Conservation (phyloP, 1,284 basidiomycete species). For the Marasmius oreades region DNA sequence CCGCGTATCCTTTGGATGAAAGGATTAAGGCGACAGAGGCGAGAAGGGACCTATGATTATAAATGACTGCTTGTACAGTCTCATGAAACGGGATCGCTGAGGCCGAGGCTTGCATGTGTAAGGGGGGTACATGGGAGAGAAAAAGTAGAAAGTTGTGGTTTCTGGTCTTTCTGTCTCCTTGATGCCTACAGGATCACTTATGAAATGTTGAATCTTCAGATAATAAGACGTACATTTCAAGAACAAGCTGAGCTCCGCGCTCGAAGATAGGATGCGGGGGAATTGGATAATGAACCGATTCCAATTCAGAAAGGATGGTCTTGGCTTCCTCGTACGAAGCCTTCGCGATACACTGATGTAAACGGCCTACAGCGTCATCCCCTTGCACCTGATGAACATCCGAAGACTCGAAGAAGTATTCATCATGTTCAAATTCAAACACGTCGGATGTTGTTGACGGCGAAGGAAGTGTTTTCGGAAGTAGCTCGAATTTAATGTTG, state of each 20-base stretch:
- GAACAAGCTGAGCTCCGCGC: not conserved
- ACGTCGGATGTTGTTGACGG: not conserved
- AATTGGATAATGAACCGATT: not conserved
- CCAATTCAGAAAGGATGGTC: not conserved
- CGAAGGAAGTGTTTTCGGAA: constrained; percentile 23
- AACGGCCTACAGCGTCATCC: not conserved
- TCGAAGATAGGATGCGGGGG: not conserved
- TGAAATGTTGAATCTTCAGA: not conserved
- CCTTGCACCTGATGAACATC: not conserved
- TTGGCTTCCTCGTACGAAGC: not conserved
- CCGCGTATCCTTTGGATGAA: not conserved
- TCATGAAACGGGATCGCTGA: not conserved
- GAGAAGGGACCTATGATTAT: not conserved
- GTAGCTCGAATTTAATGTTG: constrained; percentile 15
- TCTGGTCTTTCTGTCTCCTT: not conserved
- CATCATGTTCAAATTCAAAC: not conserved
- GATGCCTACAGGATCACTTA: not conserved
- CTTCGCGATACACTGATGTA: not conserved
- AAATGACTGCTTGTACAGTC: not conserved
- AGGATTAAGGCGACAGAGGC: not conserved
- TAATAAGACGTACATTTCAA: not conserved
- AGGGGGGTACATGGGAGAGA: not conserved
- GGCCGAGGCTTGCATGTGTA: not conserved
- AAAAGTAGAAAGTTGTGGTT: not conserved
- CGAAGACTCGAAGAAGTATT: not conserved